A percentile compares a stretch with the other conserved stretches of the same genome.
phyloP scores from a whole-genome alignment of 1,139 yeast genomes.

The Candida neerlandica region DNA sequence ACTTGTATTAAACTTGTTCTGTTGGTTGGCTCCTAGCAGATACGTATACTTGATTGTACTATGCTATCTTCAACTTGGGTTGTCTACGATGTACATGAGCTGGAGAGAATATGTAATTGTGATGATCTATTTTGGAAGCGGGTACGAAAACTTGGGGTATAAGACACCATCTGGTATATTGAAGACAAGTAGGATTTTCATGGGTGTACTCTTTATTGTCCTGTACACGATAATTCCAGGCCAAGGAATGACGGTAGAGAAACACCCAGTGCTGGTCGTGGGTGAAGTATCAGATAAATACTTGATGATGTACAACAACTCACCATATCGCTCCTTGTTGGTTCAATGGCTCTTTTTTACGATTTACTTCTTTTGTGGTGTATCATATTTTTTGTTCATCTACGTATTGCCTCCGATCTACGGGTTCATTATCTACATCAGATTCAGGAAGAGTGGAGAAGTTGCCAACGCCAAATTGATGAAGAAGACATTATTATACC shows the following conservation, averaged over 20 bases:
- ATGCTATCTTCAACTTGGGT: background rate
- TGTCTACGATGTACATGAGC: conserved; percentile 2
- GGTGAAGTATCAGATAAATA: background rate
- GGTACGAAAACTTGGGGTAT: conserved; percentile 4
- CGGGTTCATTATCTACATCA: conserved; percentile 1
- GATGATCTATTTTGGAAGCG: conserved; percentile 3
- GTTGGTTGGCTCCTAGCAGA: background rate
- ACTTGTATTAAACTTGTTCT: background rate
- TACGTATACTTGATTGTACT: conserved; percentile 1
- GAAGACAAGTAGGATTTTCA: background rate
- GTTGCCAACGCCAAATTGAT: conserved; percentile 1
- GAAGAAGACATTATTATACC: conserved; percentile 2
- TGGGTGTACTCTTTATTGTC: background rate
- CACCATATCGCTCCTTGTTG: background rate
- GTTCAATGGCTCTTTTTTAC: background rate
- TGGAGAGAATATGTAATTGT: conserved; percentile 3
- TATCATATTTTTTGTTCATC: background rate
- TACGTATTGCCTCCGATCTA: background rate
- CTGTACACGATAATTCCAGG: background rate
- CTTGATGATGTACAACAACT: conserved; percentile 4
- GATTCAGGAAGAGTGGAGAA: conserved; percentile 4
- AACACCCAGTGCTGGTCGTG: background rate
- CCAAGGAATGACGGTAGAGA: background rate
- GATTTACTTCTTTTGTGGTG: conserved; percentile 1
- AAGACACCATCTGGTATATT: background rate